Percentiles rank a stretch among this genome's conserved stretches.
These are phyloP conservation scores for Gonapodya prolifera DNA, from an alignment of 192 early-diverging fungal genomes.

Conservation along the genomic window DNA sequence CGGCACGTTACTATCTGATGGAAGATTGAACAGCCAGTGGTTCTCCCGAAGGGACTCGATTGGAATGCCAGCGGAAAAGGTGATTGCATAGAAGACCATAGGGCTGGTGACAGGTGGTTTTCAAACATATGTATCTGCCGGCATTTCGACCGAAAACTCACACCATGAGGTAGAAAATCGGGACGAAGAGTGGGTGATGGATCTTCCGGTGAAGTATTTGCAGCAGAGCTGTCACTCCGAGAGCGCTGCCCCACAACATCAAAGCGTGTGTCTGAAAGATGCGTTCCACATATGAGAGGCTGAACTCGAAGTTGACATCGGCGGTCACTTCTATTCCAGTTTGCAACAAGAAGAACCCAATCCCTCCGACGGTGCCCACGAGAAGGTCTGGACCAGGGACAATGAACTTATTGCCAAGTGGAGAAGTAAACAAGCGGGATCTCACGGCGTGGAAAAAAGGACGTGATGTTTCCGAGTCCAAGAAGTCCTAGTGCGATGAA, in stretches of 20 bases:
- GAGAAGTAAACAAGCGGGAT: constrained; percentile 90
- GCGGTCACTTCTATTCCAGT: constrained; percentile 86
- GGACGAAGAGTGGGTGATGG: constrained; percentile 73
- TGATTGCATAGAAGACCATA: not conserved
- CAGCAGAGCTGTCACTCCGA: constrained; percentile 50
- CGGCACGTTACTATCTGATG: constrained; percentile 47
- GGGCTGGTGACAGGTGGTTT: no score
- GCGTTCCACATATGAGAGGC: constrained; percentile 37
- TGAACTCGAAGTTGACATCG: constrained; percentile 44
- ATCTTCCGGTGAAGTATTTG: constrained; percentile 55
- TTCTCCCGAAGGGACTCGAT: constrained; percentile 10
- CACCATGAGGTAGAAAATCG: constrained; percentile 73
- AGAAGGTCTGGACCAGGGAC: constrained; percentile 1
- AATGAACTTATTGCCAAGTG: constrained; percentile 10
- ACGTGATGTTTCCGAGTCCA: constrained; percentile 56
- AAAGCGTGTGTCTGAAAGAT: constrained; percentile 58
- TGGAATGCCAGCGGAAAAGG: not conserved
- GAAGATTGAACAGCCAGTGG: constrained; percentile 78
- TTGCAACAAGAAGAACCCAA: constrained; percentile 84
- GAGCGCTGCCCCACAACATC: constrained; percentile 61
- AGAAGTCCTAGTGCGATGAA: constrained; percentile 79
- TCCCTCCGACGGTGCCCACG: constrained; percentile 38
- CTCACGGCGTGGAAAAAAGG: constrained; percentile 77
- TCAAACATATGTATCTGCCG: no score
- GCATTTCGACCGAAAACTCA: constrained; percentile 65